phyloP scores from a whole-genome alignment of 805 yeast genomes.

The Candida taoyuanica region DNA sequence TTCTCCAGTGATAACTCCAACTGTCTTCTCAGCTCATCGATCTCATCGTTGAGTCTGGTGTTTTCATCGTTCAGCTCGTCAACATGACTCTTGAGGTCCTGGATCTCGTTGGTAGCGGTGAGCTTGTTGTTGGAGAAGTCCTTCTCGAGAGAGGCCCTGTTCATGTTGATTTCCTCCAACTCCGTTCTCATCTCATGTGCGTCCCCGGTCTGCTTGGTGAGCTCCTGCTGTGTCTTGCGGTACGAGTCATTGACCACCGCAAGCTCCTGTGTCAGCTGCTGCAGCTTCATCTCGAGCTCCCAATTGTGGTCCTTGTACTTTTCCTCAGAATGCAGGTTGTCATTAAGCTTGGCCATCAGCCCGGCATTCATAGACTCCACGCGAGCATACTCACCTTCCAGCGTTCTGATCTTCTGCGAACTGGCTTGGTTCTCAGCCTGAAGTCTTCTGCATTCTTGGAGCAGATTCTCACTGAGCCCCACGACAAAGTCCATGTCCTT shows the following conservation, averaged over 20 bases:
- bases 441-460: slow-evolving; percentile 65
- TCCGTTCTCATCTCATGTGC: slow-evolving; percentile 39
- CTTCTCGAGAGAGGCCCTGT: slow-evolving; percentile 35
- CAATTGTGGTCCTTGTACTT: slow-evolving; percentile 55
- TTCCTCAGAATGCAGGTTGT: slow-evolving; percentile 36
- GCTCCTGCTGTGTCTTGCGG: slow-evolving; percentile 35
- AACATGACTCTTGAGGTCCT: slow-evolving; percentile 46
- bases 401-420: slow-evolving; percentile 35
- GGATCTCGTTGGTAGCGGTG: slow-evolving; percentile 38
- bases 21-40: slow-evolving; percentile 25
- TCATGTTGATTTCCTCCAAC: slow-evolving; percentile 42
- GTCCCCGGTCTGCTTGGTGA: slow-evolving; percentile 35
- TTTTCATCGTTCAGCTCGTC: slow-evolving; percentile 66
- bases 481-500: slow-evolving; percentile 70
- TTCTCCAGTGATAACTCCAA: slow-evolving; percentile 16
- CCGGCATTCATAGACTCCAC: slow-evolving; percentile 20
- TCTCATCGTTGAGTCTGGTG: slow-evolving; percentile 46
- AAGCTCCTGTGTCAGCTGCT: slow-evolving; percentile 31
- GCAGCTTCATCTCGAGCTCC: slow-evolving; percentile 56
- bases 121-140: slow-evolving; percentile 35
- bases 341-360: slow-evolving; percentile 23
- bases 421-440: slow-evolving; percentile 57
- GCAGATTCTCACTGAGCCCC: slow-evolving; percentile 66
- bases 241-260: slow-evolving; percentile 38
- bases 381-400: slow-evolving; percentile 39